Evolutionary conservation across 495 filamentous ascomycete genomes (phyloP).

Genomic region (Penicillium robsamsonii): DNA sequence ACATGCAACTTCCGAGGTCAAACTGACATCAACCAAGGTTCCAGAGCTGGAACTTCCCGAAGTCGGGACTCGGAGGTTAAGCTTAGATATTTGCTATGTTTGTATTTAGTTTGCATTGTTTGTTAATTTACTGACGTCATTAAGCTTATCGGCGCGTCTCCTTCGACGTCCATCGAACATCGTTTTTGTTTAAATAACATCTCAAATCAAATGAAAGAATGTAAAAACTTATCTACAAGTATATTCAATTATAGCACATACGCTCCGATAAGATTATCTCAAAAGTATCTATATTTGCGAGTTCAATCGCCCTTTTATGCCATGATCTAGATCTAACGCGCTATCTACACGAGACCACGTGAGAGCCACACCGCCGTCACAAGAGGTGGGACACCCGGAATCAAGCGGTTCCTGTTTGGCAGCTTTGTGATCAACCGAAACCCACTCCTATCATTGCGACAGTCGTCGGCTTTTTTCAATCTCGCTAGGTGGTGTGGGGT

Average conservation of each 20-base stretch:
- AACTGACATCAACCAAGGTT: not conserved
- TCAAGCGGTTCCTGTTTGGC: constrained; percentile 31
- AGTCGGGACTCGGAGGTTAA: not conserved
- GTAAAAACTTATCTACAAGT: not conserved
- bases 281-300: not conserved
- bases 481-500: not conserved
- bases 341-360: constrained; percentile 29
- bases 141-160: constrained; percentile 27
- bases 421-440: constrained; percentile 26
- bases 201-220: not conserved
- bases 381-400: constrained; percentile 20
- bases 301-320: constrained; percentile 19
- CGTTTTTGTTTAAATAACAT: not conserved
- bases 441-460: constrained; percentile 27
- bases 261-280: not conserved
- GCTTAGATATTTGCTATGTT: constrained; percentile 2
- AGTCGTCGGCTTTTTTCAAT: constrained; percentile 16
- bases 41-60: not conserved
- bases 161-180: constrained; percentile 10
- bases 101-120: constrained; percentile 7
- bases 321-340: constrained; percentile 20
- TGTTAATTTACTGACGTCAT: constrained; percentile 20
- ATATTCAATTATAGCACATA: not conserved
- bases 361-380: constrained; percentile 28
- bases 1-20: no score